A percentile compares a stretch with the other conserved stretches of the same genome.
These are phyloP conservation scores for Sporothrix phasma DNA, from an alignment of 2,329 filamentous ascomycete species.

Conservation along the genomic window DNA sequence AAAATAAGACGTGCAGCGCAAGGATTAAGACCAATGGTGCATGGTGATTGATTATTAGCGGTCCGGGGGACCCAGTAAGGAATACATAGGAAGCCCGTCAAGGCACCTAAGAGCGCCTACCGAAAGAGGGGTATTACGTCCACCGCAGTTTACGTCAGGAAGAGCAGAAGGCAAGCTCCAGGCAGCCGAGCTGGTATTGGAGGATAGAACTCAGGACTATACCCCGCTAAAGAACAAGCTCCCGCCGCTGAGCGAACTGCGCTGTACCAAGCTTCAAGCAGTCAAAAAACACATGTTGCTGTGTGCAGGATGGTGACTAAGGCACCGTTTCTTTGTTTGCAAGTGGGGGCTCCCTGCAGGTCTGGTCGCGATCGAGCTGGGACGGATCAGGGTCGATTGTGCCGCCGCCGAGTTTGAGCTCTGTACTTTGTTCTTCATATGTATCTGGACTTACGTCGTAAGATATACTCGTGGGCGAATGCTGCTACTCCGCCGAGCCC, in stretches of 20 bases:
- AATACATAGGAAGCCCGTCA: not conserved
- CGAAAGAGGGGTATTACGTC: constrained; percentile 6
- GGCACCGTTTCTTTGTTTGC: not conserved
- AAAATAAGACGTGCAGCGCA: constrained; percentile 2
- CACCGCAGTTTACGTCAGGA: not conserved
- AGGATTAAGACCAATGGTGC: constrained; percentile 3
- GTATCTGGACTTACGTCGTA: no score
- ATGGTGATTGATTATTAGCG: not conserved
- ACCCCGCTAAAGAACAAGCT: constrained; percentile 7
- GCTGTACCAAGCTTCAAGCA: not conserved
- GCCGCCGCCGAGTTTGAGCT: constrained; percentile 8
- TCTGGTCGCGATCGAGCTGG: not conserved
- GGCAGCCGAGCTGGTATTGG: constrained; percentile 4
- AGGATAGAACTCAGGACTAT: not conserved
- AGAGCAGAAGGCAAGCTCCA: constrained; percentile 3
- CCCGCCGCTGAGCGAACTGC: not conserved
- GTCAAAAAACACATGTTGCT: not conserved
- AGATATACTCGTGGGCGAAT: no score
- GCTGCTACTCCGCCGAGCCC: constrained; percentile 13
- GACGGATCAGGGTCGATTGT: not conserved
- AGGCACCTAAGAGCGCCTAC: not conserved
- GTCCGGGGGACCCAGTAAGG: not conserved
- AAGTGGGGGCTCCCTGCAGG: no score
- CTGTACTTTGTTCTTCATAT: no score
- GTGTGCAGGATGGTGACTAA: not conserved